Evolutionary conservation across 1,139 yeast genomes (phyloP).

Genomic region (Zygotorulaspora mrakii): DNA sequence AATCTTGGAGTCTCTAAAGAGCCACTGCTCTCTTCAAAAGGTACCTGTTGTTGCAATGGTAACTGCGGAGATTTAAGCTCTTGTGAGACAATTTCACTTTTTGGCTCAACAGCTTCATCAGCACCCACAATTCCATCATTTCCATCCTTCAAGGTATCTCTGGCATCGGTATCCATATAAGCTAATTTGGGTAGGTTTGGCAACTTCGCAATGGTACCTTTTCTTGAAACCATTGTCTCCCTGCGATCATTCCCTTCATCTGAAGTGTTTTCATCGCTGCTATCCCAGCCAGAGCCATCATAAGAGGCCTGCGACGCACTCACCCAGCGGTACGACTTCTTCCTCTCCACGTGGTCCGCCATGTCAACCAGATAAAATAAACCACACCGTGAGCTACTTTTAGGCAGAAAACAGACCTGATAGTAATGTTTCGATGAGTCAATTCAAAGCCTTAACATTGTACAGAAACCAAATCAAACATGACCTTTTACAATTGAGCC

Average conservation of each 20-base stretch:
- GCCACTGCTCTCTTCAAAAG: background rate
- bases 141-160: background rate
- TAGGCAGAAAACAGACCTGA: no score
- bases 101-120: background rate
- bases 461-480: no score
- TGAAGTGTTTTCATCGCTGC: slow-evolving; percentile 23
- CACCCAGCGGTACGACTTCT: slow-evolving; percentile 62
- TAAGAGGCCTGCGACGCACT: slow-evolving; percentile 52
- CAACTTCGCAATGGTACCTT: slow-evolving; percentile 15
- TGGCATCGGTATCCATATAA: slow-evolving; percentile 10
- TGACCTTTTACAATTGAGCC: background rate
- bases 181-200: slow-evolving; percentile 22
- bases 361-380: slow-evolving; percentile 3
- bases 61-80: slow-evolving; percentile 2
- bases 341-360: slow-evolving; percentile 46
- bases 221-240: slow-evolving; percentile 5
- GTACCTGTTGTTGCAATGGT: slow-evolving; percentile 3
- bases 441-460: no score
- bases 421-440: no score
- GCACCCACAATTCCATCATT: background rate
- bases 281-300: slow-evolving; percentile 57
- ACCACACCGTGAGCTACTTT: no score
- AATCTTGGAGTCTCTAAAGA: slow-evolving; percentile 7
- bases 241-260: slow-evolving; percentile 14
- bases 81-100: background rate